These are phyloP conservation scores for Ramaria sp. DNA, from an alignment of 768 basidiomycete genomes.

Conservation along the genomic window DNA sequence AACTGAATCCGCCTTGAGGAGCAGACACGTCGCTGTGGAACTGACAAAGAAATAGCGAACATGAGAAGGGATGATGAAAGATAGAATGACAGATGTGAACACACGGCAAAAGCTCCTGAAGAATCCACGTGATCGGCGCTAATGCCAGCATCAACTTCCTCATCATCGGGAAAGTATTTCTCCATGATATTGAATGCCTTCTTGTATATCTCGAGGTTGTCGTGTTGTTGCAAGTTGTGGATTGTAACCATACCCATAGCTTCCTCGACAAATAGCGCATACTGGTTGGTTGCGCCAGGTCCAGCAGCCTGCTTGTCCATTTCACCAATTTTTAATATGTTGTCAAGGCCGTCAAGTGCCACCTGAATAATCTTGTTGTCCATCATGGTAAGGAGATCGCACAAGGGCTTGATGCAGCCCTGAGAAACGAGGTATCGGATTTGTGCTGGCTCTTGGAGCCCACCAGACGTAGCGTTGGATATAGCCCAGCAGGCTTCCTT, in stretches of 20 bases:
- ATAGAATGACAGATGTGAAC: conserved; percentile 17
- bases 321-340: conserved; percentile 96
- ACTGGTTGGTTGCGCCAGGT: conserved; percentile 80
- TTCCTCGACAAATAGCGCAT: conserved; percentile 92
- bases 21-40: conserved; percentile 81
- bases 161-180: conserved; percentile 98
- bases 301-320: conserved; percentile 79
- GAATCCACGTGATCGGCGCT: conserved; percentile 67
- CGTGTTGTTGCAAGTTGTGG: conserved; percentile 98
- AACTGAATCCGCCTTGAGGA: conserved; percentile 94
- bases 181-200: conserved; percentile 99
- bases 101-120: conserved; percentile 63
- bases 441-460: conserved; percentile 89
- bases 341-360: conserved; percentile 95
- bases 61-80: conserved; percentile 7
- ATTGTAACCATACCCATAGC: conserved; percentile 98
- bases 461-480: conserved; percentile 97
- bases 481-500: conserved; percentile 99
- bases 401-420: conserved; percentile 97
- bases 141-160: conserved; percentile 80
- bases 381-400: conserved; percentile 94
- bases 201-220: conserved; percentile 99
- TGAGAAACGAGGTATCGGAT: conserved; percentile 97
- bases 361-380: conserved; percentile 99
- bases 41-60: conserved; percentile 22